Conservation (phyloP, 2,329 filamentous ascomycete genomes). For the Ambrosiella xylebori region DNA sequence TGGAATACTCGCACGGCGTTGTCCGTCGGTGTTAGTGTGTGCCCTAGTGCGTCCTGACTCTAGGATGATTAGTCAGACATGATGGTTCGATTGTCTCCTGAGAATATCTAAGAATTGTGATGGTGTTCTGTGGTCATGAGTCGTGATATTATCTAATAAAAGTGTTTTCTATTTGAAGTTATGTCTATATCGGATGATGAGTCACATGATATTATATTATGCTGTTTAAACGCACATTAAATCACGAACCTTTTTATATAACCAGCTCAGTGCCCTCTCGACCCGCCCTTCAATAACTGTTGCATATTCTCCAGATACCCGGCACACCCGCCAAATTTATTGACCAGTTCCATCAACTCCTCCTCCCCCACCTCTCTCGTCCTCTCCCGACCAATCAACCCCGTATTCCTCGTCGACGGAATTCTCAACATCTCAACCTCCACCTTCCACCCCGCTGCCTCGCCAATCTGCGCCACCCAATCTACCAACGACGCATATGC, state of each 20-base stretch:
- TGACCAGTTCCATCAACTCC: conserved; percentile 28
- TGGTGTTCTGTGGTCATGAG: too few relatives aligned
- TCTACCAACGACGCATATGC: conserved; percentile 70
- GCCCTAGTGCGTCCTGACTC: too few relatives aligned
- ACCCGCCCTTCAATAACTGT: conserved; percentile 37
- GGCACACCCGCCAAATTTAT: conserved; percentile 35
- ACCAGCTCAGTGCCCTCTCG: conserved; percentile 23
- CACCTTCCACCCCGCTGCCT: conserved; percentile 54
- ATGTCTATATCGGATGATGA: too few relatives aligned
- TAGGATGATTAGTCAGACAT: too few relatives aligned
- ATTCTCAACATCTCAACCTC: conserved; percentile 82
- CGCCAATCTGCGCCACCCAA: conserved; percentile 55
- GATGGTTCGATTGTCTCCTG: too few relatives aligned
- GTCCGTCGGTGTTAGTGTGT: too few relatives aligned
- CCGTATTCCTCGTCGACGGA: conserved; percentile 77
- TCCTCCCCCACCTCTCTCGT: conserved; percentile 16
- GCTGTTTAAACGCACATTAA: too few relatives aligned
- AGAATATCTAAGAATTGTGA: too few relatives aligned
- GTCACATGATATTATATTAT: too few relatives aligned
- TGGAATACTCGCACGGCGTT: too few relatives aligned
- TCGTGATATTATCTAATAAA: too few relatives aligned
- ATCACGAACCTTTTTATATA: neutral
- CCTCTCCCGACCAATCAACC: conserved; percentile 48
- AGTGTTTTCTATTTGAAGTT: too few relatives aligned
- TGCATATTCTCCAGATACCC: conserved; percentile 43